Evolutionary conservation across 208 protist genomes (phyloP).

Genomic region (Lotmaria passim): DNA sequence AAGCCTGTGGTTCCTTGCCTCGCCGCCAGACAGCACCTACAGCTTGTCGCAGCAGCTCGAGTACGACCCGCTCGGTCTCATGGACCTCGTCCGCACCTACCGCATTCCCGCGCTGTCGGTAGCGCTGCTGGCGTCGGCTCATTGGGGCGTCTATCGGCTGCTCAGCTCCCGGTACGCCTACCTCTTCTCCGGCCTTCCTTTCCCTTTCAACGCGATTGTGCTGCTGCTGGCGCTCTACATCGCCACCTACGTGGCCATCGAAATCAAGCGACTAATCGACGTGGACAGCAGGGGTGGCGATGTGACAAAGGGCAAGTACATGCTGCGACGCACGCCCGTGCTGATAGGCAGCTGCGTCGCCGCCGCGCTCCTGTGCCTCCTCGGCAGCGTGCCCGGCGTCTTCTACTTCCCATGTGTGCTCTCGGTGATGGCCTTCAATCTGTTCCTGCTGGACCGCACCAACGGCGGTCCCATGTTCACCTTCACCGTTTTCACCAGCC

Average conservation of each 20-base stretch:
- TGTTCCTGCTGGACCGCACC: constrained; percentile 81
- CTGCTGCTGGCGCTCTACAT: constrained; percentile 69
- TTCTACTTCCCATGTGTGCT: constrained; percentile 65
- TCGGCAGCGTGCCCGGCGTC: constrained; percentile 49
- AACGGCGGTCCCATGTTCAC: constrained; percentile 68
- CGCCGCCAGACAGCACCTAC: constrained; percentile 20
- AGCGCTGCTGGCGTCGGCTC: constrained; percentile 29
- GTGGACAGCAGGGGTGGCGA: constrained; percentile 48
- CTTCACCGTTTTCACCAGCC: constrained; percentile 79
- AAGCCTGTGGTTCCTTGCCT: constrained; percentile 80
- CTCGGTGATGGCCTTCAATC: constrained; percentile 63
- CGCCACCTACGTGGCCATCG: constrained; percentile 50
- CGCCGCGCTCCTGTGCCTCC: constrained; percentile 47
- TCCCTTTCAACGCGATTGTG: constrained; percentile 66
- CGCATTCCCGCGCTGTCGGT: constrained; percentile 42
- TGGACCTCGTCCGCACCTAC: constrained; percentile 42
- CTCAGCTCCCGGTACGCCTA: constrained; percentile 79
- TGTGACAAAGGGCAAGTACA: constrained; percentile 31
- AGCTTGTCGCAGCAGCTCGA: constrained; percentile 46
- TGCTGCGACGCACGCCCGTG: constrained; percentile 20
- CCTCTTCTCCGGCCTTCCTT: constrained; percentile 72
- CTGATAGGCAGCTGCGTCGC: constrained; percentile 51
- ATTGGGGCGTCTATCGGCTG: constrained; percentile 78
- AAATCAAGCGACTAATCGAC: constrained; percentile 62
- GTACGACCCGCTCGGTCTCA: constrained; percentile 74